Evolutionary conservation across 768 basidiomycete species (phyloP).

Genomic region (Punctularia strigosozonata): DNA sequence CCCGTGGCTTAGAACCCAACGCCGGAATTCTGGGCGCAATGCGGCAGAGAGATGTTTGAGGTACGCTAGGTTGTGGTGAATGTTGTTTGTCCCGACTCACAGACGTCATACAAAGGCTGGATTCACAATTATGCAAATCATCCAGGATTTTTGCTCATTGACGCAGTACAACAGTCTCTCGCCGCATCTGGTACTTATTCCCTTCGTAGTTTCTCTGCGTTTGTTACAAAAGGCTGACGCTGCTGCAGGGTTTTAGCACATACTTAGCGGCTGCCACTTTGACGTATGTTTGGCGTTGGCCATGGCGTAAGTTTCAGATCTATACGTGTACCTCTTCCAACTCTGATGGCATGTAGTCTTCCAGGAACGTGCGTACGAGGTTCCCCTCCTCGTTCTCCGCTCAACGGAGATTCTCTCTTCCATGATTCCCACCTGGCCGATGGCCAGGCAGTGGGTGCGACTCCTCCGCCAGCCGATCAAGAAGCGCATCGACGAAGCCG

Average conservation of each 20-base stretch:
- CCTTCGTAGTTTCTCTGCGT: background rate
- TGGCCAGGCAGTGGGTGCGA: background rate
- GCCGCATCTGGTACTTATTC: background rate
- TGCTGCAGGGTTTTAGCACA: background rate
- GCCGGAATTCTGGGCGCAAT: background rate
- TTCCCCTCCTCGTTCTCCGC: background rate
- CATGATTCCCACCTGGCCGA: slow-evolving; percentile 1
- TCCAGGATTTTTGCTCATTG: background rate
- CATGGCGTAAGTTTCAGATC: background rate
- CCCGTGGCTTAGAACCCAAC: background rate
- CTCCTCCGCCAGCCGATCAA: background rate
- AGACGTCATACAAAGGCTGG: too few species aligned
- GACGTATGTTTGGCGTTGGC: background rate
- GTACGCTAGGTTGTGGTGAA: too few species aligned
- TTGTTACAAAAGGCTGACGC: background rate
- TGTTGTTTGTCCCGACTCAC: too few species aligned
- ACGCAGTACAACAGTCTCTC: background rate
- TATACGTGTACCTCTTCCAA: background rate
- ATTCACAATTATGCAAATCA: background rate
- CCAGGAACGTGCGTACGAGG: background rate
- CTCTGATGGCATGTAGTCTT: background rate
- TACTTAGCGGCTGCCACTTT: background rate
- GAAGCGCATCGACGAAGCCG: slow-evolving; percentile 1
- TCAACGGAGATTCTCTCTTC: background rate
- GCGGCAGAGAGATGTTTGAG: slow-evolving; percentile 1